These are phyloP conservation scores for Dryas octopetala DNA, from an alignment of 306 rosid genomes.

Conservation along the genomic window DNA sequence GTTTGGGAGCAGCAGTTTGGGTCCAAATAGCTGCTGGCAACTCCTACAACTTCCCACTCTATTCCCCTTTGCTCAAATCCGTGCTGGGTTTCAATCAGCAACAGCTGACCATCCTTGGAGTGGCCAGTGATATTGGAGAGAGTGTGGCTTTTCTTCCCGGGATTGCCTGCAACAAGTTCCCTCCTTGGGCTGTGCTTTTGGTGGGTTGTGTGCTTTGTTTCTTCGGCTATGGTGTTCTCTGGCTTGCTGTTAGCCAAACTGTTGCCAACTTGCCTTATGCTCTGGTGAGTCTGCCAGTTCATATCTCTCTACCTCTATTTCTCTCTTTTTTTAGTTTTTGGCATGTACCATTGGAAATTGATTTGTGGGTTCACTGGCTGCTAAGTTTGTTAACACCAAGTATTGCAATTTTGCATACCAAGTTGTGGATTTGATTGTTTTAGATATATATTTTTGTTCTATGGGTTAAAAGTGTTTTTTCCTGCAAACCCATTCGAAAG, in stretches of 20 bases:
- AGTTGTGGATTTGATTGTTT: conserved; percentile 1
- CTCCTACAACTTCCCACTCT: conserved; percentile 68
- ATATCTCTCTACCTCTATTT: neutral
- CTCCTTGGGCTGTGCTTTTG: conserved; percentile 80
- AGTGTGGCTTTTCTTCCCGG: conserved; percentile 65
- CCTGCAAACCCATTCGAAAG: neutral
- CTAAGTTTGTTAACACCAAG: neutral
- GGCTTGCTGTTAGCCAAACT: conserved; percentile 60
- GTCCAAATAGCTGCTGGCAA: conserved; percentile 62
- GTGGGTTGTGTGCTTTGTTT: conserved; percentile 59
- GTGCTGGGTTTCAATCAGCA: conserved; percentile 70
- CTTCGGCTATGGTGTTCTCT: conserved; percentile 70
- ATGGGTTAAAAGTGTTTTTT: neutral
- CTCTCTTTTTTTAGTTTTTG: neutral
- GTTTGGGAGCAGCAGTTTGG: conserved; percentile 90
- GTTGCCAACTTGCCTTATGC: conserved; percentile 52
- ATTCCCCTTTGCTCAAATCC: conserved; percentile 67
- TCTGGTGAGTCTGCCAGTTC: conserved; percentile 41
- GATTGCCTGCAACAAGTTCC: conserved; percentile 70
- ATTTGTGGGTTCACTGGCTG: neutral
- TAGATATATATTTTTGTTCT: neutral
- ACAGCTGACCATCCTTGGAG: conserved; percentile 73
- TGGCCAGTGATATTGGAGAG: conserved; percentile 82
- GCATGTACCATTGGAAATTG: neutral
- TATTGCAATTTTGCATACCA: neutral